Percentiles rank a stretch among this genome's conserved stretches.
Conservation (phyloP, 2,329 filamentous ascomycete genomes). For the Calonectria pauciramosa region DNA sequence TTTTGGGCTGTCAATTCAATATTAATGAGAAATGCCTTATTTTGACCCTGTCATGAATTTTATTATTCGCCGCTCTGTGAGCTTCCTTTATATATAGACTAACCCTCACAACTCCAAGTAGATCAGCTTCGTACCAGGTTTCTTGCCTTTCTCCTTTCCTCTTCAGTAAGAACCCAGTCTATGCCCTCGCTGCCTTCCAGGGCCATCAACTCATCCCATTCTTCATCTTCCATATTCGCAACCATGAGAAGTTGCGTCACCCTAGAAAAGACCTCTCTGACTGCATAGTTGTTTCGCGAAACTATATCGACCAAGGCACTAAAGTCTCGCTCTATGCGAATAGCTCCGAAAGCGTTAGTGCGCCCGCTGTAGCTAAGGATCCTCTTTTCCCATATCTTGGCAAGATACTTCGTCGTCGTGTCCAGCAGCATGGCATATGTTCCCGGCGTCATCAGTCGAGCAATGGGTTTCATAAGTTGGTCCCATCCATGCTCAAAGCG, state of each 20-base stretch:
- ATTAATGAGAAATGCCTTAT: constrained; percentile 2
- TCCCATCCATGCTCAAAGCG: constrained; percentile 91
- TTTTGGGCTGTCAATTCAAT: neutral
- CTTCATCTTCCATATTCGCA: constrained; percentile 95
- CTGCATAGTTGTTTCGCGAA: constrained; percentile 79
- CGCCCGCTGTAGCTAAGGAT: constrained; percentile 85
- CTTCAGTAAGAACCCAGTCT: constrained; percentile 77
- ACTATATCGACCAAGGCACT: constrained; percentile 79
- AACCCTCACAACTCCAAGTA: constrained; percentile 11
- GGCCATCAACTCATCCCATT: constrained; percentile 83
- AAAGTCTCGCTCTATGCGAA: constrained; percentile 87
- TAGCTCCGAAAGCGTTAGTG: constrained; percentile 85
- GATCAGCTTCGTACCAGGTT: constrained; percentile 68
- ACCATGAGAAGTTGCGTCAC: constrained; percentile 87
- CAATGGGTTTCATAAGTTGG: constrained; percentile 85
- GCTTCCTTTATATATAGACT: constrained; percentile 23
- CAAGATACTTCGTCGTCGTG: constrained; percentile 80
- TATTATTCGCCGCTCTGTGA: constrained; percentile 27
- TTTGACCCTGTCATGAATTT: neutral
- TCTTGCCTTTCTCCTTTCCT: constrained; percentile 81
- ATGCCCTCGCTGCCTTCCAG: constrained; percentile 72
- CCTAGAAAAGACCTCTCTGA: constrained; percentile 82
- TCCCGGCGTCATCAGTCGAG: constrained; percentile 83
- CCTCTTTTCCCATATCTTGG: constrained; percentile 86
- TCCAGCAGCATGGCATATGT: constrained; percentile 84